phyloP scores from a whole-genome alignment of 2,329 filamentous ascomycete genomes.

The Sordariomycetes sp. region DNA sequence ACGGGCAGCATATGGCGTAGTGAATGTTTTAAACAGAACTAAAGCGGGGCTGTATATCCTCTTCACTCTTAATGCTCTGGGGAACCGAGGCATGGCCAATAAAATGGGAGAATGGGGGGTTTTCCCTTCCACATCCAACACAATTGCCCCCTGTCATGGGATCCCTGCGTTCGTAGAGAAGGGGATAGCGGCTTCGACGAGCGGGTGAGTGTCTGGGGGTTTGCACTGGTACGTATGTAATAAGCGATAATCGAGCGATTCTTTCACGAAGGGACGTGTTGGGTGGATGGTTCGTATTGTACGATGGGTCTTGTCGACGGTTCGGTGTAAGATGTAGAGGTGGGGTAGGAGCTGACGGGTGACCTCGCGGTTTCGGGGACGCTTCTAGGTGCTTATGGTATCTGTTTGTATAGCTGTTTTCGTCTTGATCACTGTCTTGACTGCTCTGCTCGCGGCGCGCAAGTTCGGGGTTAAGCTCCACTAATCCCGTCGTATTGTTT shows the following conservation, averaged over 20 bases:
- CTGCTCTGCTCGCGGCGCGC: neutral
- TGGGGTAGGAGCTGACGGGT: neutral
- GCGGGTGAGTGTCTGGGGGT: neutral
- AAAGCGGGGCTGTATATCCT: neutral
- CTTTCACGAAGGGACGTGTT: neutral
- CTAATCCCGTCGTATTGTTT: neutral
- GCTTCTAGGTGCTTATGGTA: neutral
- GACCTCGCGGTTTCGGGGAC: neutral
- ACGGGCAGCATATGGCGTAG: conserved; percentile 44
- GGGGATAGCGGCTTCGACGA: neutral
- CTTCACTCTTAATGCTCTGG: neutral
- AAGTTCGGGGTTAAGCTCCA: neutral
- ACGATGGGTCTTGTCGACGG: neutral
- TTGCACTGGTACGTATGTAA: conserved; percentile 19
- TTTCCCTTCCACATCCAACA: neutral
- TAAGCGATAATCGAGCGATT: conserved; percentile 9
- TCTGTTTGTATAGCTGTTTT: neutral
- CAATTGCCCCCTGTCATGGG: too few species aligned
- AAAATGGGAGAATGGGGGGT: neutral
- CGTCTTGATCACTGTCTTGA: neutral
- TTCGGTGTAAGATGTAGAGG: neutral
- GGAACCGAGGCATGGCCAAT: neutral
- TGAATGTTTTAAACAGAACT: neutral
- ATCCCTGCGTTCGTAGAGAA: neutral
- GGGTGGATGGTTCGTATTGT: neutral